Percentiles rank a stretch among this genome's conserved stretches.
These are phyloP conservation scores for Botryotinia convoluta DNA, from an alignment of 2,329 filamentous ascomycete genomes.

Conservation along the genomic window DNA sequence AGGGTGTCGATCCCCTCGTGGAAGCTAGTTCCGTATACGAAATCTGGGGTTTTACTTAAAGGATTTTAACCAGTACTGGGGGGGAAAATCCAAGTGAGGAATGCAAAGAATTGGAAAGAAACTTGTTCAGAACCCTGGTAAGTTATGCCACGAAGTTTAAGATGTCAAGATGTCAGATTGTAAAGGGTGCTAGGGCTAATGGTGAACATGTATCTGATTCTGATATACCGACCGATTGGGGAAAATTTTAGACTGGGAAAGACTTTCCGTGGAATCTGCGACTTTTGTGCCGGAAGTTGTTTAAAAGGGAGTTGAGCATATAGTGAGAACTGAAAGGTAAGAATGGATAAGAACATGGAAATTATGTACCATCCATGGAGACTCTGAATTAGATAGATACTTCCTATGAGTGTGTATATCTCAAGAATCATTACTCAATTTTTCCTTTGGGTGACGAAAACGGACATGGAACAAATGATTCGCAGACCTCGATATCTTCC, in stretches of 20 bases:
- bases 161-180: neutral
- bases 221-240: neutral
- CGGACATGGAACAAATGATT: neutral
- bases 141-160: neutral
- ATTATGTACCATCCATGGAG: neutral
- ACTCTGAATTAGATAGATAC: neutral
- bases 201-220: neutral
- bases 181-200: neutral
- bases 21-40: too few relatives aligned
- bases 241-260: neutral
- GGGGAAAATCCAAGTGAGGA: neutral
- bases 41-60: neutral
- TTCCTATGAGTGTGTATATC: neutral
- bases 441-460: rapidly evolving
- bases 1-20: neutral
- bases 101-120: neutral
- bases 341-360: neutral
- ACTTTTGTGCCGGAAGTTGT: neutral
- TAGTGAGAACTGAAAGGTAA: neutral
- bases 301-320: neutral
- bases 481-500: neutral
- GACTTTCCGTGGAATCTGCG: neutral
- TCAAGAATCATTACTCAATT: neutral
- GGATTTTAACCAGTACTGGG: neutral
- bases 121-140: neutral